These are phyloP conservation scores for Metarhizium guizhouense DNA, from an alignment of 2,329 filamentous ascomycete species.

Conservation along the genomic window DNA sequence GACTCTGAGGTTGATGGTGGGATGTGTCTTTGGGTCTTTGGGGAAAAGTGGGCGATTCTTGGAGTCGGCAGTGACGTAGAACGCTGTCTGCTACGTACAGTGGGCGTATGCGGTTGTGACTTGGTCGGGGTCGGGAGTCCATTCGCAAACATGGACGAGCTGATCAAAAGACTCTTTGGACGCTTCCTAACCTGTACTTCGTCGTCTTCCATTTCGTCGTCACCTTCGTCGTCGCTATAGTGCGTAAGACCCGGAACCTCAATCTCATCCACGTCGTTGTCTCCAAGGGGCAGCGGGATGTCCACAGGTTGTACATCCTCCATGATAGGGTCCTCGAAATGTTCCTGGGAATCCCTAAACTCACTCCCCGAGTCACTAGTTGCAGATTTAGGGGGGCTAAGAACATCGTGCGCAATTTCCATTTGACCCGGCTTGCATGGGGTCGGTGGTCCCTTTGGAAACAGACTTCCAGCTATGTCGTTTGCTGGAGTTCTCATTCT, in stretches of 20 bases:
- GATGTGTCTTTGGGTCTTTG: neutral
- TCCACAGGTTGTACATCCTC: conserved; percentile 25
- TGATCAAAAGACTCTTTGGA: conserved; percentile 35
- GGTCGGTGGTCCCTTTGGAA: conserved; percentile 35
- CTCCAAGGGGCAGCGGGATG: conserved; percentile 59
- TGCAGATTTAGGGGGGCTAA: conserved; percentile 10
- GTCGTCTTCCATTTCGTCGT: conserved; percentile 29
- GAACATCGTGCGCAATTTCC: conserved; percentile 24
- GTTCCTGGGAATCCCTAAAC: conserved; percentile 9
- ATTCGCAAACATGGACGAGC: conserved; percentile 12
- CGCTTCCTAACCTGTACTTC: conserved; percentile 25
- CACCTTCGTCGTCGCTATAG: conserved; percentile 54
- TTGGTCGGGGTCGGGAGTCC: conserved; percentile 23
- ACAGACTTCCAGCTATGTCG: conserved; percentile 38
- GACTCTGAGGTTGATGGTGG: neutral
- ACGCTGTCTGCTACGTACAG: conserved; percentile 31
- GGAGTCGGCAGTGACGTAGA: conserved; percentile 40
- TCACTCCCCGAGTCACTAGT: conserved; percentile 7
- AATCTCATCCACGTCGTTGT: conserved; percentile 69
- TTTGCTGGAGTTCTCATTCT: conserved; percentile 53
- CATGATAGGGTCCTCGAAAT: conserved; percentile 9
- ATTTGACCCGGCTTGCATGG: conserved; percentile 25
- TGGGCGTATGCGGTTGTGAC: conserved; percentile 26
- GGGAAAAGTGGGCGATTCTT: conserved; percentile 11
- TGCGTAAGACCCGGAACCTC: conserved; percentile 62